Percentiles rank a stretch among this genome's conserved stretches.
Evolutionary conservation across 2,329 filamentous ascomycete species (phyloP).

Genomic region (Biscogniauxia marginata): DNA sequence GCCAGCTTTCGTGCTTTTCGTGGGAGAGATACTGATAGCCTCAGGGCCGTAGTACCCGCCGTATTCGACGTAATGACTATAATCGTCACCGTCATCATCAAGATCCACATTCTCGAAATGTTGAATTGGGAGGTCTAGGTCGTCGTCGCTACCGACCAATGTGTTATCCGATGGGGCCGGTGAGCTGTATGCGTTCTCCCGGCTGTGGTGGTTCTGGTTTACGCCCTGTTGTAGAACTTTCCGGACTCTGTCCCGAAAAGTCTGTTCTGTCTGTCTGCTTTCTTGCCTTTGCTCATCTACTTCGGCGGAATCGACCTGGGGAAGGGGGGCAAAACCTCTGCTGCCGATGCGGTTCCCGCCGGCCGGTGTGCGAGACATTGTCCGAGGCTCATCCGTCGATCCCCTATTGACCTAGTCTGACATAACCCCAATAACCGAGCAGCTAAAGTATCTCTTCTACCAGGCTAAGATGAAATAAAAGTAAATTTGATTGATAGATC

Average conservation of each 20-base stretch:
- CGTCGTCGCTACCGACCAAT: slow-evolving; percentile 23
- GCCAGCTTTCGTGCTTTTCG: slow-evolving; percentile 16
- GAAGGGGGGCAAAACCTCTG: slow-evolving; percentile 18
- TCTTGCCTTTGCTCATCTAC: slow-evolving; percentile 4
- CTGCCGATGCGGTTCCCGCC: slow-evolving; percentile 8
- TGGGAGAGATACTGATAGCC: slow-evolving; percentile 11
- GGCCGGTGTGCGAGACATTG: slow-evolving; percentile 16
- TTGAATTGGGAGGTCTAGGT: slow-evolving; percentile 21
- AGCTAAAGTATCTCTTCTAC: background rate
- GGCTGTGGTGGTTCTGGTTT: slow-evolving; percentile 1
- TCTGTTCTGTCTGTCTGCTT: slow-evolving; percentile 9
- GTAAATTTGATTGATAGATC: too few species aligned
- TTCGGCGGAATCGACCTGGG: slow-evolving; percentile 19
- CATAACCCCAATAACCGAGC: background rate
- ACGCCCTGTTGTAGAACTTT: slow-evolving; percentile 18
- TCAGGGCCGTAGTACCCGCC: slow-evolving; percentile 20
- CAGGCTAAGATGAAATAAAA: background rate
- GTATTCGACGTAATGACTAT: slow-evolving; percentile 17
- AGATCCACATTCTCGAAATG: slow-evolving; percentile 22
- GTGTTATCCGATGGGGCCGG: slow-evolving; percentile 25
- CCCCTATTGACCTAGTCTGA: slow-evolving; percentile 1
- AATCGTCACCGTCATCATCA: slow-evolving; percentile 1
- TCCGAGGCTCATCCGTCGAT: slow-evolving; percentile 4
- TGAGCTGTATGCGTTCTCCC: slow-evolving; percentile 14
- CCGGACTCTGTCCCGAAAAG: slow-evolving; percentile 21